phyloP scores from a whole-genome alignment of 208 protist genomes.

The Acanthamoeba quina region DNA sequence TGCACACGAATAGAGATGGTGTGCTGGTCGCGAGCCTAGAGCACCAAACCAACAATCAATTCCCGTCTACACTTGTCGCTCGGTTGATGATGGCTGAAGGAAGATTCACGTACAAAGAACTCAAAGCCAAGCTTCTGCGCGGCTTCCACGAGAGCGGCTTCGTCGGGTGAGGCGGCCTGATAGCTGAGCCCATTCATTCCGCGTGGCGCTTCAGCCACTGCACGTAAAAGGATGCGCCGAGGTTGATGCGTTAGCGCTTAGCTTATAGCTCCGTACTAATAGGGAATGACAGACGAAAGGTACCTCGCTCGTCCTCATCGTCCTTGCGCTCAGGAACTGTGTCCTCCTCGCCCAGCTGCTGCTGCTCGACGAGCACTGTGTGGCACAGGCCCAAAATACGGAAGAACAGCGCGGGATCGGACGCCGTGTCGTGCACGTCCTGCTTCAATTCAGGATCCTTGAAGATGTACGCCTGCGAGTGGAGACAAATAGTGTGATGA shows the following conservation, averaged over 20 bases:
- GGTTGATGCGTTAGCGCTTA: neutral
- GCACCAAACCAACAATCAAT: neutral
- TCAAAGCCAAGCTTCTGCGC: slow-evolving; percentile 83
- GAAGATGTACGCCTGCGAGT: slow-evolving; percentile 26
- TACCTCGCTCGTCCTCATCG: slow-evolving; percentile 8
- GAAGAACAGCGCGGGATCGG: slow-evolving; percentile 33
- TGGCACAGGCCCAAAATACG: slow-evolving; percentile 56
- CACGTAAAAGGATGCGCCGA: neutral
- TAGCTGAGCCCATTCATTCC: slow-evolving; percentile 68
- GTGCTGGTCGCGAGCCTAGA: slow-evolving; percentile 62
- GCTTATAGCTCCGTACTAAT: neutral
- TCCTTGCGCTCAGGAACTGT: neutral
- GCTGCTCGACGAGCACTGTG: slow-evolving; percentile 57
- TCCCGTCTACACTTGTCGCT: neutral
- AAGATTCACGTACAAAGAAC: slow-evolving; percentile 75
- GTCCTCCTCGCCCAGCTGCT: slow-evolving; percentile 6
- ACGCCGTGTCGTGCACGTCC: neutral
- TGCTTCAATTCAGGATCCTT: slow-evolving; percentile 35
- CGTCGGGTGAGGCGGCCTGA: slow-evolving; percentile 88
- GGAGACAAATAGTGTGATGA: neutral
- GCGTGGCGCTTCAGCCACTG: neutral
- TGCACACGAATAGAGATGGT: slow-evolving; percentile 44
- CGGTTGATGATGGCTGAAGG: too few species aligned
- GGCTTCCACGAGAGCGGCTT: slow-evolving; percentile 86
- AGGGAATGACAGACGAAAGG: neutral